These are phyloP conservation scores for Pythium aquatile DNA, from an alignment of 352 stramenopile genomes.

Conservation along the genomic window DNA sequence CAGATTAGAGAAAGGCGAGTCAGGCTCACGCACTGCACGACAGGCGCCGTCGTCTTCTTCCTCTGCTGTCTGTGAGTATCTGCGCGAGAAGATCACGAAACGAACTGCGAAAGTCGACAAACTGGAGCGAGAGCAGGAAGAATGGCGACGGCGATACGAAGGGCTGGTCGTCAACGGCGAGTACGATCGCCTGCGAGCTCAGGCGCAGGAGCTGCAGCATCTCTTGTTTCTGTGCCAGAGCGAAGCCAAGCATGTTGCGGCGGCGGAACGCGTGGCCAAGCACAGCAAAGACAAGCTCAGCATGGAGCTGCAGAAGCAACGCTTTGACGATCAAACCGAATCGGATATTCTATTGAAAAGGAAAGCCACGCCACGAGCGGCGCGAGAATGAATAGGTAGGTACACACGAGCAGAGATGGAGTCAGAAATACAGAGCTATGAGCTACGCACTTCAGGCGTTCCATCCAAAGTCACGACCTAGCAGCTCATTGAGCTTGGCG, in stretches of 20 bases:
- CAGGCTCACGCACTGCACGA: neutral
- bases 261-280: slow-evolving; percentile 37
- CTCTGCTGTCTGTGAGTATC: slow-evolving; percentile 39
- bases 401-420: neutral
- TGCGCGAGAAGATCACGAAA: slow-evolving; percentile 49
- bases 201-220: slow-evolving; percentile 67
- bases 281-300: slow-evolving; percentile 32
- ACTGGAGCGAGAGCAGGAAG: slow-evolving; percentile 33
- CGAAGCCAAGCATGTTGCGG: slow-evolving; percentile 46
- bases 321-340: slow-evolving; percentile 59
- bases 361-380: neutral
- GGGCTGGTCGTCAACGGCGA: slow-evolving; percentile 34
- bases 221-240: slow-evolving; percentile 62
- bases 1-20: slow-evolving; percentile 4
- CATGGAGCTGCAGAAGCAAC: slow-evolving; percentile 35
- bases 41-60: slow-evolving; percentile 15
- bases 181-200: slow-evolving; percentile 50
- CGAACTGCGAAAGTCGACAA: slow-evolving; percentile 40
- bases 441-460: slow-evolving; percentile 12
- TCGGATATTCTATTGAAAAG: slow-evolving; percentile 67
- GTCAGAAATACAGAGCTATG: slow-evolving; percentile 9
- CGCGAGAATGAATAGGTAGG: neutral
- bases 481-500: slow-evolving; percentile 60
- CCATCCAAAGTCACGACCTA: slow-evolving; percentile 66
- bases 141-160: slow-evolving; percentile 40